A percentile compares a stretch with the other conserved stretches of the same genome.
Evolutionary conservation across 768 basidiomycete genomes (phyloP).

Genomic region (Hygrophorus russula): DNA sequence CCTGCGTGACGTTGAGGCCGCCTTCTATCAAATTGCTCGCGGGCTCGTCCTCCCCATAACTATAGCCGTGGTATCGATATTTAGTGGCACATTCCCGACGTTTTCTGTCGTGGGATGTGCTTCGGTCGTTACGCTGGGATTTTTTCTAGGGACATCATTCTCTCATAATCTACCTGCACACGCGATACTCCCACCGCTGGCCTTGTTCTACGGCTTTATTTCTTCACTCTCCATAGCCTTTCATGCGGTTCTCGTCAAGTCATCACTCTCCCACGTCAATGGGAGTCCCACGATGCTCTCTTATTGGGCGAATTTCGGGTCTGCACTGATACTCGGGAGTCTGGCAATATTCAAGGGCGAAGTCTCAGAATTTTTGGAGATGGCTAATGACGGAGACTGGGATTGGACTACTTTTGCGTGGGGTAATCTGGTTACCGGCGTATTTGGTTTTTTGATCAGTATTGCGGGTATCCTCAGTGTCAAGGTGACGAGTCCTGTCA

Average conservation of each 20-base stretch:
- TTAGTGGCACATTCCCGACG: constrained; percentile 51
- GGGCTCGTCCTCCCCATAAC: constrained; percentile 75
- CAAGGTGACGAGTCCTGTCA: constrained; percentile 77
- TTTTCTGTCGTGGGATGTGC: constrained; percentile 53
- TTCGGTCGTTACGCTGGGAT: constrained; percentile 60
- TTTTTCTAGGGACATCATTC: constrained; percentile 46
- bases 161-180: constrained; percentile 32
- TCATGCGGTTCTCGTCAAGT: constrained; percentile 80
- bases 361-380: constrained; percentile 33
- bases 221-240: constrained; percentile 61
- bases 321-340: constrained; percentile 46
- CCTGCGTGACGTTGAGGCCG: constrained; percentile 52
- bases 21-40: constrained; percentile 73
- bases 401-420: constrained; percentile 19
- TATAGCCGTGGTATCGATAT: constrained; percentile 52
- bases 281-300: constrained; percentile 64
- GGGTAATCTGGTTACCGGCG: constrained; percentile 34
- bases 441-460: constrained; percentile 72
- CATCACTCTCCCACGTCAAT: constrained; percentile 51
- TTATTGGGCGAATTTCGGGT: constrained; percentile 68
- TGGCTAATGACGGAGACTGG: constrained; percentile 23
- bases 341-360: constrained; percentile 60
- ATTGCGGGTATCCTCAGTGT: constrained; percentile 70
- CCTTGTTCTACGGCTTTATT: constrained; percentile 58
- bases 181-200: constrained; percentile 35